A percentile compares a stretch with the other conserved stretches of the same genome.
phyloP scores from a whole-genome alignment of 257 asterid species.

The Linaria vulgaris region DNA sequence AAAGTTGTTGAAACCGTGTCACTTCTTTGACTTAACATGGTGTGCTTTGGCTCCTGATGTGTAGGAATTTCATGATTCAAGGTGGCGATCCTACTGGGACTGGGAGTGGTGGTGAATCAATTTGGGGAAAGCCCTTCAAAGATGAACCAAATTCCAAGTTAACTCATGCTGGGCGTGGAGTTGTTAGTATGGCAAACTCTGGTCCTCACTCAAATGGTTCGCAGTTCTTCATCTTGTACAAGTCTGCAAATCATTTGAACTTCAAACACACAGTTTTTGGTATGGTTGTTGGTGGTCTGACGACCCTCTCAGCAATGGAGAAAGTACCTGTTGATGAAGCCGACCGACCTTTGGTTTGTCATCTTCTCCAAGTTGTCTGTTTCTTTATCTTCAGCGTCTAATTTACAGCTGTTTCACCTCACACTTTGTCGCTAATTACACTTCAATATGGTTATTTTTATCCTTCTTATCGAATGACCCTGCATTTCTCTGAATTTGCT shows the following conservation, averaged over 20 bases:
- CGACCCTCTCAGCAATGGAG: constrained; percentile 83
- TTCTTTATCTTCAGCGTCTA: constrained; percentile 13
- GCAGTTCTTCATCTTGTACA: constrained; percentile 89
- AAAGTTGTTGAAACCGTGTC: neutral
- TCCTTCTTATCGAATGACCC: neutral
- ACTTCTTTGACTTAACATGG: constrained; percentile 14
- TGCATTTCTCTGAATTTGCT: neutral
- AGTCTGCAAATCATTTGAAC: constrained; percentile 94
- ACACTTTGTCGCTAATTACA: too few species aligned
- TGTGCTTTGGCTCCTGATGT: constrained; percentile 23
- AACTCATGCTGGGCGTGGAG: constrained; percentile 92
- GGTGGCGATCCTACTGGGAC: constrained; percentile 99
- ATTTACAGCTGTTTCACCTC: constrained; percentile 11
- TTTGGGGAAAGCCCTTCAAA: constrained; percentile 92
- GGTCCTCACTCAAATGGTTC: constrained; percentile 98
- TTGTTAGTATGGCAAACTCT: constrained; percentile 98
- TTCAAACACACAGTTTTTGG: constrained; percentile 93
- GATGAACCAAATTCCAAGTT: constrained; percentile 95
- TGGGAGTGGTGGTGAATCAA: constrained; percentile 93
- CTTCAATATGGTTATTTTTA: neutral
- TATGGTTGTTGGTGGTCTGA: constrained; percentile 88
- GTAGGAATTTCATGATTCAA: constrained; percentile 96
- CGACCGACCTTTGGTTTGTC: constrained; percentile 80
- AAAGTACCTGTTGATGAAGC: constrained; percentile 81
- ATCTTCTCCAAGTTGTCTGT: constrained; percentile 11